phyloP scores from a whole-genome alignment of 176 grass and related monocot genomes.

The Neostapfia colusana region DNA sequence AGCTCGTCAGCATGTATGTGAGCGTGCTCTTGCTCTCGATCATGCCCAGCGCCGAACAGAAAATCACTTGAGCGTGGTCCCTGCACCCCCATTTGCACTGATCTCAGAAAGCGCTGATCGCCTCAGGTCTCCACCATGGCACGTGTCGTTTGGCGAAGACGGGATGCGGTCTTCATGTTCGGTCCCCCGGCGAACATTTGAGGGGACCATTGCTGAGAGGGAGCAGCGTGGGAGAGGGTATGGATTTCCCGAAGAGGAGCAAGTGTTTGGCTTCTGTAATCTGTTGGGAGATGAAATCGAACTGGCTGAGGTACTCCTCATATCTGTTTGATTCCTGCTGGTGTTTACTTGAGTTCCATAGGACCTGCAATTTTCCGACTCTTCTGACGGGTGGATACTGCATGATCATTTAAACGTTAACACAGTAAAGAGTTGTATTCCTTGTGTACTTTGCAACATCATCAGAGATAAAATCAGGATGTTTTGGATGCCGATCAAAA shows the following conservation, averaged over 20 bases:
- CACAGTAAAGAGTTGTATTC: not conserved
- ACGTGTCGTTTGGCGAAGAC: constrained; percentile 74
- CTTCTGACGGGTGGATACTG: constrained; percentile 73
- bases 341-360: constrained; percentile 40
- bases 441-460: not conserved
- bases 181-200: constrained; percentile 32
- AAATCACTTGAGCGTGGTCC: constrained; percentile 28
- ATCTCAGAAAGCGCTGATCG: constrained; percentile 55
- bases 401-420: constrained; percentile 40
- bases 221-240: constrained; percentile 49
- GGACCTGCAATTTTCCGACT: constrained; percentile 56
- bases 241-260: constrained; percentile 18
- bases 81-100: constrained; percentile 70
- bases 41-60: constrained; percentile 39
- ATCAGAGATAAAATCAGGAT: not conserved
- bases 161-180: constrained; percentile 69
- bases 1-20: not conserved
- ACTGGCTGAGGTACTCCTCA: constrained; percentile 41
- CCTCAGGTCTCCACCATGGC: constrained; percentile 65
- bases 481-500: not conserved
- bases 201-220: constrained; percentile 38
- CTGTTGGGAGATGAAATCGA: constrained; percentile 45
- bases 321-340: constrained; percentile 35
- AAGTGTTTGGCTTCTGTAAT: constrained; percentile 22
- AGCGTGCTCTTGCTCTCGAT: not conserved